Evolutionary conservation across 495 filamentous ascomycete genomes (phyloP).

Genomic region (Daldinia concentrica): DNA sequence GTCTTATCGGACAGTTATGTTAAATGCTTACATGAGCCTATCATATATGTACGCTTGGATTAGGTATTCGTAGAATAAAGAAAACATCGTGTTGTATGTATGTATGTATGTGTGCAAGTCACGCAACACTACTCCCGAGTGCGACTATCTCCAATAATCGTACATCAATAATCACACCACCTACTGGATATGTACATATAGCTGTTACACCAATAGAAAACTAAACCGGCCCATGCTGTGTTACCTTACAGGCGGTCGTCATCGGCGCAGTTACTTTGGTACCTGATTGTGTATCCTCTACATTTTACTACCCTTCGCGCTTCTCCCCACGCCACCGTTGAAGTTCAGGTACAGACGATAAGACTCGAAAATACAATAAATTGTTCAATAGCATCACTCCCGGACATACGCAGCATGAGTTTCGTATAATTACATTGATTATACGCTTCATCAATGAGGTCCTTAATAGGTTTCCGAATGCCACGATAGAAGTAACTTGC

Average conservation of each 20-base stretch:
- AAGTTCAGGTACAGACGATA: conserved; percentile 29
- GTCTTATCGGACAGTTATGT: background rate
- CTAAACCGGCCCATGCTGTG: conserved; percentile 11
- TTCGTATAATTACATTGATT: conserved; percentile 6
- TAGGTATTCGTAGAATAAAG: background rate
- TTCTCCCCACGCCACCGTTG: conserved; percentile 20
- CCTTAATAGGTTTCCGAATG: conserved; percentile 3
- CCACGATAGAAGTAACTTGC: conserved; percentile 2
- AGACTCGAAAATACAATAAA: conserved; percentile 16
- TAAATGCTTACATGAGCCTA: background rate
- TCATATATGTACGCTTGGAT: background rate
- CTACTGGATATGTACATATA: conserved; percentile 8
- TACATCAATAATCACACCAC: conserved; percentile 27
- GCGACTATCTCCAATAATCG: conserved; percentile 20
- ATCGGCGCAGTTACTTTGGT: too few relatives aligned
- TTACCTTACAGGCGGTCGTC: background rate
- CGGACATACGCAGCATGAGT: conserved; percentile 18
- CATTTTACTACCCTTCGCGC: background rate
- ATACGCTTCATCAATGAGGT: conserved; percentile 17
- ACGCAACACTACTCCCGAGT: conserved; percentile 20
- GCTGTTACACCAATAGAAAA: conserved; percentile 24
- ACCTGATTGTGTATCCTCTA: too few relatives aligned
- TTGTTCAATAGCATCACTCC: conserved; percentile 31
- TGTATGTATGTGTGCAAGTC: background rate
- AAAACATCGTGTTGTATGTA: background rate